phyloP scores from a whole-genome alignment of 345 rosid species.

The Lepidium aucheri region DNA sequence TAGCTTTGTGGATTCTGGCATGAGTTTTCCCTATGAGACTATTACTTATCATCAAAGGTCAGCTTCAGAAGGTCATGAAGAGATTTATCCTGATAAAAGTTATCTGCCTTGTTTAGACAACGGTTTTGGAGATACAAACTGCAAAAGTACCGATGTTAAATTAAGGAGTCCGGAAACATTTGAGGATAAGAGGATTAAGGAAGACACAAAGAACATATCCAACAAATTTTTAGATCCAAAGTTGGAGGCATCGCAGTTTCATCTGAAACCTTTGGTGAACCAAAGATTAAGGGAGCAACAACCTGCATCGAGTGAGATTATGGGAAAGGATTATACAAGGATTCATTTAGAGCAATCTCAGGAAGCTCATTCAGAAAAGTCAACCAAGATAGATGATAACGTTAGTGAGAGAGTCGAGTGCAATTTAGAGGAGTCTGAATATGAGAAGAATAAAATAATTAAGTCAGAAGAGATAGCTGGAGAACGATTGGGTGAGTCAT shows the following conservation, averaged over 20 bases:
- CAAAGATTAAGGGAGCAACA: not conserved
- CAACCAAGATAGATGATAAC: not conserved
- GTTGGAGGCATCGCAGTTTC: not conserved
- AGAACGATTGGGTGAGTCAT: conserved; percentile 8
- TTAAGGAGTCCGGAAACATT: conserved; percentile 18
- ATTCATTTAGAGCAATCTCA: conserved; percentile 14
- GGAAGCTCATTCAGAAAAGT: conserved; percentile 11
- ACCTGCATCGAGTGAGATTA: conserved; percentile 1
- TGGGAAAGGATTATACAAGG: not conserved
- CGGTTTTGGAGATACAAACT: not conserved
- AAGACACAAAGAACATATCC: conserved; percentile 13
- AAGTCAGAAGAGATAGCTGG: not conserved
- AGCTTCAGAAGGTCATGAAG: conserved; percentile 18
- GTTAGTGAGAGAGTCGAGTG: not conserved
- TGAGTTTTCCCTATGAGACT: conserved; percentile 6
- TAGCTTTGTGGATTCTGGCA: not conserved
- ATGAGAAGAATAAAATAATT: not conserved
- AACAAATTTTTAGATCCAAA: not conserved
- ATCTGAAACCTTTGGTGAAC: conserved; percentile 5
- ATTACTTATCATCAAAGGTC: conserved; percentile 15
- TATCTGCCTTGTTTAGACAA: conserved; percentile 7
- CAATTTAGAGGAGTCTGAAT: conserved; percentile 3
- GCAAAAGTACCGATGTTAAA: conserved; percentile 22
- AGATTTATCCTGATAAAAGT: conserved; percentile 5
- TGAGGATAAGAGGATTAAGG: conserved; percentile 12